These are phyloP conservation scores for Prunus campanulata DNA, from an alignment of 306 rosid genomes.

Conservation along the genomic window DNA sequence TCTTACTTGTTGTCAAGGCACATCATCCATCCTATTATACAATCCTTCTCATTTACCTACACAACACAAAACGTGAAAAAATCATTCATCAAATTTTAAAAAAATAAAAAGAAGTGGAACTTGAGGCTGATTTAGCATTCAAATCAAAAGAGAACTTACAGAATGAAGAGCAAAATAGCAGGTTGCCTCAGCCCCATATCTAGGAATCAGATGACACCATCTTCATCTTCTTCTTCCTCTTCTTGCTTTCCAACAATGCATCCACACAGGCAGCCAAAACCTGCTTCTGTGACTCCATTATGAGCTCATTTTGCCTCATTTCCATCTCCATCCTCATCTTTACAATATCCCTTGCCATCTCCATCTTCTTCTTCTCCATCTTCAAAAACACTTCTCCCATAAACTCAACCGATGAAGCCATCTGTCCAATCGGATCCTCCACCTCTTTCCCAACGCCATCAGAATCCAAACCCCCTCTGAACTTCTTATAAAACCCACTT, in stretches of 20 bases:
- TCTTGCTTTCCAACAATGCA: slow-evolving; percentile 41
- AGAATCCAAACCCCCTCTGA: slow-evolving; percentile 18
- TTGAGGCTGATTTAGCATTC: neutral
- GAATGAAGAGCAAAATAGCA: too few species aligned
- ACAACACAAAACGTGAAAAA: neutral
- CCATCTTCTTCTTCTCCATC: slow-evolving; percentile 85
- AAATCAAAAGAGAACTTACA: neutral
- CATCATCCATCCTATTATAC: neutral
- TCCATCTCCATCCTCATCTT: slow-evolving; percentile 81
- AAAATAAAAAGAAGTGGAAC: neutral
- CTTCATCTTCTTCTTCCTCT: slow-evolving; percentile 51
- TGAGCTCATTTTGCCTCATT: slow-evolving; percentile 67
- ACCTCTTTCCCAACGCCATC: slow-evolving; percentile 22
- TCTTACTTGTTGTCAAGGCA: neutral
- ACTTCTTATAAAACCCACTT: neutral
- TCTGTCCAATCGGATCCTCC: slow-evolving; percentile 43
- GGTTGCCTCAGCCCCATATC: neutral
- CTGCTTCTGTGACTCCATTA: slow-evolving; percentile 67
- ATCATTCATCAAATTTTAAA: neutral
- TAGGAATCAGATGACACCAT: slow-evolving; percentile 38
- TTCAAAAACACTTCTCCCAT: slow-evolving; percentile 72
- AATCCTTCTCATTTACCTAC: neutral
- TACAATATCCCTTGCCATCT: slow-evolving; percentile 74
- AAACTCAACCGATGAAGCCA: slow-evolving; percentile 57
- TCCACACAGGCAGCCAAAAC: slow-evolving; percentile 64